Evolutionary conservation across 257 asterid species (phyloP).

Genomic region (Scutellaria galericulata): DNA sequence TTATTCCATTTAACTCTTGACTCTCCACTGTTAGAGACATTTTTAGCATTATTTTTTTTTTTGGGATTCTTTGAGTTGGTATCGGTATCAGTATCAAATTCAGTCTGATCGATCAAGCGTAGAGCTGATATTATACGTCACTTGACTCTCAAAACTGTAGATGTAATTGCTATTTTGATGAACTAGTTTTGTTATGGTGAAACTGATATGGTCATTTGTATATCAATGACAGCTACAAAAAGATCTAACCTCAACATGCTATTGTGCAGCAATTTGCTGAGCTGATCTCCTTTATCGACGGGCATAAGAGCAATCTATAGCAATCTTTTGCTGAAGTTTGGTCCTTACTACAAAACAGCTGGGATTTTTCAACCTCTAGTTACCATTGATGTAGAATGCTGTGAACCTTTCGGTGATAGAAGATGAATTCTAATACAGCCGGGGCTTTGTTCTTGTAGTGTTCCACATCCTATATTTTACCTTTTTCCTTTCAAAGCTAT

Average conservation of each 20-base stretch:
- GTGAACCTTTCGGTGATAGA: slow-evolving; percentile 27
- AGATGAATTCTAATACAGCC: slow-evolving; percentile 31
- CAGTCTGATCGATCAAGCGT: too few relatives aligned
- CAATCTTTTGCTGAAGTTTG: slow-evolving; percentile 18
- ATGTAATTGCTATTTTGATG: too few relatives aligned
- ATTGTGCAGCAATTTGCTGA: slow-evolving; percentile 20
- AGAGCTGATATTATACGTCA: too few relatives aligned
- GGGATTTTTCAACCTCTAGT: slow-evolving; percentile 21
- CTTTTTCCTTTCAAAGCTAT: slow-evolving; percentile 21
- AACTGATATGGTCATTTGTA: neutral
- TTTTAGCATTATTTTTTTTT: too few relatives aligned
- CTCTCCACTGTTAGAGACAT: neutral
- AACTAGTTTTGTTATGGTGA: too few relatives aligned
- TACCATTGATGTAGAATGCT: slow-evolving; percentile 29
- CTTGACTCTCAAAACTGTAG: too few relatives aligned
- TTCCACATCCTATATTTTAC: slow-evolving; percentile 22
- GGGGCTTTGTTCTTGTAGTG: neutral
- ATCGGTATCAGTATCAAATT: too few relatives aligned
- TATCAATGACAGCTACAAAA: neutral
- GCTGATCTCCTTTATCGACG: slow-evolving; percentile 30
- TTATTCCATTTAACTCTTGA: neutral
- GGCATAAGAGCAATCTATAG: slow-evolving; percentile 16
- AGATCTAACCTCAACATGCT: slow-evolving; percentile 7
- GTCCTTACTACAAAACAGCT: slow-evolving; percentile 1
- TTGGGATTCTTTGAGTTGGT: too few relatives aligned